Conservation (phyloP, 768 basidiomycete genomes). For the Leucogyrophana mollusca region DNA sequence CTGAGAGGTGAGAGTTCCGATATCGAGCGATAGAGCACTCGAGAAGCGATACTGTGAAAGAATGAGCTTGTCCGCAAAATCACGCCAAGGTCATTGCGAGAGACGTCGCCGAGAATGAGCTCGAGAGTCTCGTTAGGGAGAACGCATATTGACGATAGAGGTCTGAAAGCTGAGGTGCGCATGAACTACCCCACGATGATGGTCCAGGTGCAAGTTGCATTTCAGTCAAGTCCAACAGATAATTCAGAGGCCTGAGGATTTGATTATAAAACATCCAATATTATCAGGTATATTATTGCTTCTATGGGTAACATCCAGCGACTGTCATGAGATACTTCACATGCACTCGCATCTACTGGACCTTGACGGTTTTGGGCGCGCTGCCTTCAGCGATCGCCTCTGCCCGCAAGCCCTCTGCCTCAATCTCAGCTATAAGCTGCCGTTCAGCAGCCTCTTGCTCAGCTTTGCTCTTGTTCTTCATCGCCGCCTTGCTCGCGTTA, state of each 20-base stretch:
- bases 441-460: conserved; percentile 57
- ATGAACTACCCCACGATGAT: no score
- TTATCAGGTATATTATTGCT: conserved; percentile 7
- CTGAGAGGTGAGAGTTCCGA: conserved; percentile 26
- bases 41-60: conserved; percentile 28
- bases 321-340: background rate
- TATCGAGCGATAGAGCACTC: conserved; percentile 38
- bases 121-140: conserved; percentile 39
- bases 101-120: conserved; percentile 24
- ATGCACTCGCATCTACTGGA: conserved; percentile 16
- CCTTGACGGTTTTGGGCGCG: conserved; percentile 22
- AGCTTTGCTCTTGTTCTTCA: conserved; percentile 52
- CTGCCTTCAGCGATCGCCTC: conserved; percentile 55
- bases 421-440: conserved; percentile 65
- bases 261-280: no score
- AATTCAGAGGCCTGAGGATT: no score
- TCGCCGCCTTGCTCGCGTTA: conserved; percentile 53
- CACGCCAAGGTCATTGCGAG: conserved; percentile 22
- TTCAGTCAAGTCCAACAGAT: no score
- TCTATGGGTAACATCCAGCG: conserved; percentile 11
- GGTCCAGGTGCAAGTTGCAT: no score
- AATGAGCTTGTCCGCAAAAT: conserved; percentile 21
- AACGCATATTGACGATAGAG: background rate
- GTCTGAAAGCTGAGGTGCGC: no score
- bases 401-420: conserved; percentile 68